Evolutionary conservation across 2,329 filamentous ascomycete genomes (phyloP), one percentile per base, ranked within the genome.

Genomic region (Cyphellophora attinorum): DNA sequence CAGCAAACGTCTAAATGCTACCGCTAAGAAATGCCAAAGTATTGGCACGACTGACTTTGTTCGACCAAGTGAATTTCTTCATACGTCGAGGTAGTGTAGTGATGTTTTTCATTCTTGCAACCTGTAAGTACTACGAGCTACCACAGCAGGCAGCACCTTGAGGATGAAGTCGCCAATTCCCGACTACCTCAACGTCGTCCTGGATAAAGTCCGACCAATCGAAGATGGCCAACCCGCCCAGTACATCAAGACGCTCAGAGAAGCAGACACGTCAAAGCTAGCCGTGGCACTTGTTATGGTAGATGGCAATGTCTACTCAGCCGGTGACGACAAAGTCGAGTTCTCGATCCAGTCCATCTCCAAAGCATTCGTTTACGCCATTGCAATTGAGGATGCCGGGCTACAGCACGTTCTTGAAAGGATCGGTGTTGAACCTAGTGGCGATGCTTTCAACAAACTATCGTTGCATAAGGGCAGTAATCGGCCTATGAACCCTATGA

Each of bases 211-310:
- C 33, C 37, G 37, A 13, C 37, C 37, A 18, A 39, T 25, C 37
- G 37, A 36, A 32, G 37, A 39, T 39, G 37, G 37, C 37, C 8
- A 27, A 18, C 37, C 37, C 14, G 37, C 37, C 32, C 37, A 39
- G 17, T 39, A 39, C 17, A 39, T 39, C 37, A 39, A 39, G 37
- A 39, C 37, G 33, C 15, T 39, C 32, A 33, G 32, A 17, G 31
- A 39, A 27, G 37, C 37, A 32, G 37, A 39, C 37, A 39, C 37
- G 27, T 35, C 37, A n/a, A 39, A 39, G 37, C 37, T 39, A 27
- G 37, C 37, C 33, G 37, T 39, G 37, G 37, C 37, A 27, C 33
- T 39, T 28, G 33, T 36, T 29, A 39, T 39, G 37, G 37, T 32
- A 13, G 37, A 39, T 17, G 37, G 37, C 37, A 39, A 39, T 19